Base-by-base conservation (phyloP, 2,329 filamentous ascomycete species). In the Cryphonectria carpinicola region DNA sequence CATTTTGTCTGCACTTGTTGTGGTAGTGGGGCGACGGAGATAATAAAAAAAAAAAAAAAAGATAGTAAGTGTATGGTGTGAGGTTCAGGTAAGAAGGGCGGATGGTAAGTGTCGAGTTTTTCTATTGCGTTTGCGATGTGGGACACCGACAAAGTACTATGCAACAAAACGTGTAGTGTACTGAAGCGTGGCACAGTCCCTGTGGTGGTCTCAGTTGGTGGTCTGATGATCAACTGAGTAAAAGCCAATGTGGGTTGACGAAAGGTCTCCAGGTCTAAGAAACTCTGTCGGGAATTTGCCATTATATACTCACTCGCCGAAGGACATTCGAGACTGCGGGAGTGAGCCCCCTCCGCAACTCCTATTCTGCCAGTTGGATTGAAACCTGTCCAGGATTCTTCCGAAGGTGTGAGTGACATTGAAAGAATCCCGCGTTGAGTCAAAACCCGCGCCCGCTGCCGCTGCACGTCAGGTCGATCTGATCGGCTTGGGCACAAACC, bases 1-100 rank as follows among this genome's bases (percentile, higher is more conserved):
- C 71, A 73, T 73, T 37, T 37, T 8, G 54, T 62, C 54, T 43
- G 25, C 56, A n/a, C 22, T 25, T 37, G 60, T 37, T 35, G 35
- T 8, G 52, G 54, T 66, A 39, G 56, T 37, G 54, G 10, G 52
- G 61, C 39, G 56, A 43, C 28, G 17, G 70, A 58, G 56, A 46
- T 25, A 64, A 62, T 3, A 32, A 32, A 4, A 32, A 39, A 10
- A 17, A 19, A 19, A 43, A 19, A 22, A 19, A 46, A 11, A 10
- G 22, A 11, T 10, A 4, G n/a, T 10, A 19, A 19, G 43, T 22
- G 7, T 22, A 49, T 14, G 39, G 37, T 66, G 13, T 32, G 64
- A 41, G n/a, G n/a, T 10, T 10, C 13, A 28, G 39, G n/a, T 43
- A 35, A 58, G 54, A 35, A 54, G 14, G 25, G 28, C 10, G 28